Percentiles rank a stretch among this genome's conserved stretches.
These are phyloP conservation scores for Sutorius eximius DNA, from an alignment of 1,284 basidiomycete species.

Conservation along the genomic window DNA sequence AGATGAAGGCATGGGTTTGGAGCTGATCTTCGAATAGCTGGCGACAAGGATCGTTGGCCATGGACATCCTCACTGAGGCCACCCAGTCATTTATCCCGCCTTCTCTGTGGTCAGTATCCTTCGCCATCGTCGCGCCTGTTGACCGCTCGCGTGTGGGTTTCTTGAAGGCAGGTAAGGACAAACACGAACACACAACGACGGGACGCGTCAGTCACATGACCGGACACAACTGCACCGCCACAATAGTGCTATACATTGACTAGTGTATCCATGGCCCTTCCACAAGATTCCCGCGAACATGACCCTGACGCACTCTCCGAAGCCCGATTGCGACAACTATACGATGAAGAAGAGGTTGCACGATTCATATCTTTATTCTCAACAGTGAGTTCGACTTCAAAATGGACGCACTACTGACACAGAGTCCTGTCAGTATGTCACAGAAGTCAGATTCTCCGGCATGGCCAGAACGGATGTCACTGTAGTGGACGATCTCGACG, in stretches of 20 bases:
- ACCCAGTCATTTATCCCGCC: slow-evolving; percentile 59
- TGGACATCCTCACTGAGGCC: slow-evolving; percentile 60
- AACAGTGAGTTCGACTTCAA: slow-evolving; percentile 39
- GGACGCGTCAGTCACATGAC: slow-evolving; percentile 35
- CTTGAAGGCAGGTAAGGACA: slow-evolving; percentile 1
- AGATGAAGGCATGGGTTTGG: slow-evolving; percentile 70
- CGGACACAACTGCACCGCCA: slow-evolving; percentile 6
- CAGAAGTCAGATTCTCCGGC: slow-evolving; percentile 47
- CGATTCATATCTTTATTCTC: slow-evolving; percentile 58
- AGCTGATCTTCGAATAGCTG: slow-evolving; percentile 70
- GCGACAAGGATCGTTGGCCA: slow-evolving; percentile 71
- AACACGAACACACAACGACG: slow-evolving; percentile 17
- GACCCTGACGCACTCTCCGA: slow-evolving; percentile 29
- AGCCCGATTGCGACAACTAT: slow-evolving; percentile 50
- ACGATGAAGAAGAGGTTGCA: slow-evolving; percentile 64
- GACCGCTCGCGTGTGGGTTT: not conserved
- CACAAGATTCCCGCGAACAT: not conserved
- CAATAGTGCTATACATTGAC: no score
- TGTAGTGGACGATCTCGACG: not conserved
- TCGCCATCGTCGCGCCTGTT: slow-evolving; percentile 13
- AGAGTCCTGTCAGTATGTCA: slow-evolving; percentile 48
- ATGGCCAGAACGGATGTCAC: not conserved
- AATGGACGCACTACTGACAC: not conserved
- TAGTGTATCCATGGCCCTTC: not conserved
- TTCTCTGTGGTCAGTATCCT: slow-evolving; percentile 8